Conservation (phyloP, 176 grass and related monocot species). For the Typha latifolia region DNA sequence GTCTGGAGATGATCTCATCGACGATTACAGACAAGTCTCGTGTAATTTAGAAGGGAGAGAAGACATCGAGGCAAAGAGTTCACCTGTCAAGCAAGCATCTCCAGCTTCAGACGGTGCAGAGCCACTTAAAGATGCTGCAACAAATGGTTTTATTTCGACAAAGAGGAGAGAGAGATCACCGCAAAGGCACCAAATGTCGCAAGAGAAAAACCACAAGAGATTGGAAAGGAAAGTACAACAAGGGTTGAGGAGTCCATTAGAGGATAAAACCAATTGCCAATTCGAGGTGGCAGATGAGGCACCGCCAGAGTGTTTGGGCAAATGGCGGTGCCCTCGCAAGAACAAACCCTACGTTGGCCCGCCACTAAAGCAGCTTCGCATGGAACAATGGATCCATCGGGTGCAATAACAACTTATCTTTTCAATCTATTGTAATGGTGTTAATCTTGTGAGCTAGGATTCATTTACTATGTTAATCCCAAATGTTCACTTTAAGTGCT, state of each 20-base stretch:
- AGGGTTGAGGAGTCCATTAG: constrained; percentile 23
- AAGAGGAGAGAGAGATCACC: constrained; percentile 20
- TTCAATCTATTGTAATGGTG: no score
- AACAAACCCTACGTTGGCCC: constrained; percentile 41
- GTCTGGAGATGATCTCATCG: constrained; percentile 30
- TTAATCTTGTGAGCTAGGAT: no score
- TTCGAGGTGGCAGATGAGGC: constrained; percentile 8
- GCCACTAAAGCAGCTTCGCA: constrained; percentile 49
- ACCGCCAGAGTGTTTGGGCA: constrained; percentile 12
- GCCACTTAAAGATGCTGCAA: not conserved
- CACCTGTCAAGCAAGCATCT: not conserved
- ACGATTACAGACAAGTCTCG: not conserved
- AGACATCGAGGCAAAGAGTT: not conserved
- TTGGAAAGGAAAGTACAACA: not conserved
- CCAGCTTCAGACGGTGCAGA: not conserved
- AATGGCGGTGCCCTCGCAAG: constrained; percentile 67
- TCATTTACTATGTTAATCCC: no score
- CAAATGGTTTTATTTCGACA: constrained; percentile 45
- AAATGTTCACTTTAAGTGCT: no score
- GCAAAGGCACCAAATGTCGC: not conserved
- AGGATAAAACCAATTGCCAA: constrained; percentile 34
- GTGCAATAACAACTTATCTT: constrained; percentile 5
- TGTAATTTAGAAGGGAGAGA: constrained; percentile 10
- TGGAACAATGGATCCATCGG: constrained; percentile 50
- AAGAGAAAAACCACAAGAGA: not conserved